Evolutionary conservation across 768 basidiomycete genomes (phyloP).

Genomic region (Coprinopsis sp.): DNA sequence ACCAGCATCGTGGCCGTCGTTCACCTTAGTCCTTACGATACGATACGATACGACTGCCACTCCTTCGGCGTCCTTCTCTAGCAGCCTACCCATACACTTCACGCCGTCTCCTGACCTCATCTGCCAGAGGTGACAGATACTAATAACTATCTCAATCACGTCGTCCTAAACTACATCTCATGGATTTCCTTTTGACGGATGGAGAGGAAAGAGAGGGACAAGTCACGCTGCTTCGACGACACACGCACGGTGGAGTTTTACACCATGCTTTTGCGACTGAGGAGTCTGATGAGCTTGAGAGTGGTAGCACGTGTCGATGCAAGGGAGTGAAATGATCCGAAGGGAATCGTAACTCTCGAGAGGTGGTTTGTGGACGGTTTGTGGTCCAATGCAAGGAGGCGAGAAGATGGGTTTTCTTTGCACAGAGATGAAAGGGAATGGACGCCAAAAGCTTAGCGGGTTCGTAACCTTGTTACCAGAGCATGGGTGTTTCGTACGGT

Average conservation of each 20-base stretch:
- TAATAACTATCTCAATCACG: not conserved
- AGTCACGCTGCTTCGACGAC: not conserved
- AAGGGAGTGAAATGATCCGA: not conserved
- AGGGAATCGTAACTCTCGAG: not conserved
- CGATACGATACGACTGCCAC: too few species aligned
- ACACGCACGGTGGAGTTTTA: not conserved
- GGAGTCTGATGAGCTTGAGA: constrained; percentile 1
- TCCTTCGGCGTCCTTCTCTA: too few species aligned
- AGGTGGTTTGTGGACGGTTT: not conserved
- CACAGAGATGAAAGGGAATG: not conserved
- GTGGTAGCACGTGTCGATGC: constrained; percentile 7
- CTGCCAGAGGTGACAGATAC: not conserved
- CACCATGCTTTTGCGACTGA: not conserved
- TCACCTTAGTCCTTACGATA: not conserved
- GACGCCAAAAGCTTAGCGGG: too few species aligned
- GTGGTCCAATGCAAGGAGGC: not conserved
- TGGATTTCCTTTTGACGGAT: not conserved
- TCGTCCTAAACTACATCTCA: not conserved
- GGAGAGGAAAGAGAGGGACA: not conserved
- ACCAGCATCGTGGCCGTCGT: not conserved
- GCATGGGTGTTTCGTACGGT: too few species aligned
- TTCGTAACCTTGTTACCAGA: too few species aligned
- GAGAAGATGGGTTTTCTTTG: not conserved
- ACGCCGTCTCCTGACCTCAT: not conserved
- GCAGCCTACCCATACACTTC: constrained; percentile 1